Conservation (phyloP, 352 stramenopile genomes). For the Globisporangium okanoganense region DNA sequence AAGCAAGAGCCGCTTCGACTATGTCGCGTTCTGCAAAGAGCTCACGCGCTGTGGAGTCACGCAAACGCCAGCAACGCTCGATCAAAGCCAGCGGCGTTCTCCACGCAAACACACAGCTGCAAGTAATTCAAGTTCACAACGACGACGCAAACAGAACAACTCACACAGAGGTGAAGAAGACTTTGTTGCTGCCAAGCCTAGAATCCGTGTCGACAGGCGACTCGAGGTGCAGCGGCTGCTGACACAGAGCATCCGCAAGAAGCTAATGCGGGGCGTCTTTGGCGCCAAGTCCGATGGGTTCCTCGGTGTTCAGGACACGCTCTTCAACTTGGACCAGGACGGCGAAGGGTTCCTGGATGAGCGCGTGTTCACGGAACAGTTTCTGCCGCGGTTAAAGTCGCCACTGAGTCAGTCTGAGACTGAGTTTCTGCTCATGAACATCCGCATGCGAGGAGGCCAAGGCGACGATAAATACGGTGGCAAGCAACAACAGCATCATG, state of each 20-base stretch:
- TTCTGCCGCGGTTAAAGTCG: conserved; percentile 36
- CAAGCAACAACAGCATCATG: neutral
- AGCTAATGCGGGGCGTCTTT: conserved; percentile 43
- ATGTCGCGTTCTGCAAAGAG: conserved; percentile 24
- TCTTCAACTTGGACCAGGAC: conserved; percentile 32
- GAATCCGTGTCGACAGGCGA: conserved; percentile 43
- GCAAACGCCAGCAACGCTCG: neutral
- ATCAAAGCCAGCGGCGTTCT: conserved; percentile 3
- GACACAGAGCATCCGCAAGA: conserved; percentile 43
- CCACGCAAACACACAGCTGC: neutral
- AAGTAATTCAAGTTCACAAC: neutral
- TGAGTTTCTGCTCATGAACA: conserved; percentile 41
- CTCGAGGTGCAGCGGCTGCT: conserved; percentile 47
- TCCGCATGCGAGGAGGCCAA: conserved; percentile 19
- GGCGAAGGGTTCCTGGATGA: conserved; percentile 38
- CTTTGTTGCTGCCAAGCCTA: conserved; percentile 3
- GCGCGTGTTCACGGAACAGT: conserved; percentile 30
- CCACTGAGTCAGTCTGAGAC: conserved; percentile 43
- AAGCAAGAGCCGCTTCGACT: conserved; percentile 21
- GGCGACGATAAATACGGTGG: neutral
- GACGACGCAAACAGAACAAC: neutral
- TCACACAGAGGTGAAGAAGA: neutral
- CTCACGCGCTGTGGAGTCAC: conserved; percentile 4
- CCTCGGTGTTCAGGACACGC: conserved; percentile 34
- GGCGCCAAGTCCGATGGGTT: conserved; percentile 30